Evolutionary conservation across 306 rosid genomes (phyloP).

Genomic region (Adenanthera pavonina): DNA sequence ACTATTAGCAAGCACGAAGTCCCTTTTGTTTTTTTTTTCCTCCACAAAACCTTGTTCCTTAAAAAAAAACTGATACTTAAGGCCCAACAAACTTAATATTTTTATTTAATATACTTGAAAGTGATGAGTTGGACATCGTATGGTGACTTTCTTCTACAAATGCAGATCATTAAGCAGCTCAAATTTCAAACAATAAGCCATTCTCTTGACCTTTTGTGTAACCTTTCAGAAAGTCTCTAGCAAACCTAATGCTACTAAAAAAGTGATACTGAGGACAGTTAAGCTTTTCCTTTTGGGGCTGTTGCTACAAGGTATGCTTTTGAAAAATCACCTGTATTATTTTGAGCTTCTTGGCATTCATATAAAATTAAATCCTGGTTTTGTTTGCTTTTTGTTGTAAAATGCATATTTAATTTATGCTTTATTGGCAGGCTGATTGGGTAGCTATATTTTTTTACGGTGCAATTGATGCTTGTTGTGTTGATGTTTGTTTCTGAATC

Average conservation of each 20-base stretch:
- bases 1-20: background rate
- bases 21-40: conserved; percentile 4
- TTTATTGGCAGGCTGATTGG: background rate
- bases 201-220: conserved; percentile 21
- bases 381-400: conserved; percentile 1
- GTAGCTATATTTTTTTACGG: conserved; percentile 7
- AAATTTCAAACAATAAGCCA: conserved; percentile 14
- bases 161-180: conserved; percentile 3
- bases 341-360: conserved; percentile 28
- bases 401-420: conserved; percentile 15
- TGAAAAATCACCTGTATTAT: conserved; percentile 9
- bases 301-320: conserved; percentile 63
- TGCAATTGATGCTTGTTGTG: conserved; percentile 4
- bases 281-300: conserved; percentile 78
- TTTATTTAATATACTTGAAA: background rate
- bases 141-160: conserved; percentile 4
- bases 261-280: conserved; percentile 57
- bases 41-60: background rate
- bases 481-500: conserved; percentile 42
- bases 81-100: background rate
- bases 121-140: conserved; percentile 9
- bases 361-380: conserved; percentile 32
- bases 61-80: too few relatives aligned
- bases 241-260: conserved; percentile 64
- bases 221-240: conserved; percentile 65